Base-by-base conservation (phyloP, 768 basidiomycete genomes). In the Lactarius trivialis region DNA sequence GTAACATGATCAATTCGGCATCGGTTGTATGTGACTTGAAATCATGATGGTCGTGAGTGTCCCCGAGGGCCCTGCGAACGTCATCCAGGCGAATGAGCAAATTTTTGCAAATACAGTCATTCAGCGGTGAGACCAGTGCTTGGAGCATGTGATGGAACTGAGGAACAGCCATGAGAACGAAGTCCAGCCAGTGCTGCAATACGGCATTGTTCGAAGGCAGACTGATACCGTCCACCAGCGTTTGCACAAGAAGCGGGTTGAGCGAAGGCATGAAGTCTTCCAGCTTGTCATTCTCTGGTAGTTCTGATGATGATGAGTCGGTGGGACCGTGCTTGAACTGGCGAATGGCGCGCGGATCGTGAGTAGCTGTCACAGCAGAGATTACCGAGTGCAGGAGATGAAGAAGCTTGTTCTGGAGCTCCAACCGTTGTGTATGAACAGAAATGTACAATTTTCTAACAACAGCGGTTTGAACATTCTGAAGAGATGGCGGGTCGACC, bases 131-230 rank as follows among this genome's bases (percentile, higher is more conserved):
- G 26, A 96, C 77, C 37, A 86, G 79, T 11, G 80, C 76, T 56
- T 86, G 83, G 1, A 91, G 76, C 2, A 82, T 77, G 21, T 85
- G 85, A 61, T 89, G 88, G 70, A 93, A 91, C 67, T 93, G 91
- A 4, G 92, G 86, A 19, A 95, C 76, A 1, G 93, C 91, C 85
- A 91, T 91, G 58, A 96, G 81, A 62, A 98, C 80, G 71, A 99
- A 98, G 71, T 98, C 96, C 30, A 98, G 79, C 96, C 96, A 98
- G 68, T 97, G 92, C 69, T 97, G 95, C 33, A 96, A 73, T 28
- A 96, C 81, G 1, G 92, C 81, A 32, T 86, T 83, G 73, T 96
- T 97, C 33, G 80, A 73, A 11, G 79, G 75, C 5, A 77, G 72
- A 12, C 85, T 77, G 52, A 98, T 84, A 3, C 91, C 96, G 70